Base-by-base conservation (phyloP, 2,329 filamentous ascomycete genomes). In the Lithohypha guttulata region DNA sequence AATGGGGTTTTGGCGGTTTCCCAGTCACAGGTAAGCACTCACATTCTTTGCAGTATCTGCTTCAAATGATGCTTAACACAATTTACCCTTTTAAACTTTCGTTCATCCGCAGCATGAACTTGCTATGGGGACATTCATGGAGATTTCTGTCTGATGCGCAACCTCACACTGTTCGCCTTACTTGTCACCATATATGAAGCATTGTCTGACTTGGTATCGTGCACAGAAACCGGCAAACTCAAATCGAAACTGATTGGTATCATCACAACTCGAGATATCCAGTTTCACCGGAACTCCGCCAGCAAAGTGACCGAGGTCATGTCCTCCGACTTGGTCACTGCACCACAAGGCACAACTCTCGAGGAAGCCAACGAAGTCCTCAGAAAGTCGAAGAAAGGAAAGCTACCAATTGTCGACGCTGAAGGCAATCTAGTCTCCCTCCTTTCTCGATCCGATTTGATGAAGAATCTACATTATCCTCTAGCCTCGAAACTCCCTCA, bases 1-100 rank as follows among this genome's bases (percentile, higher is more conserved):
- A 87, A 69, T 96, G 91, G 84, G 89, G 91, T 20, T 98, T 98
- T 58, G 91, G 93, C 58, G 91, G 91, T 55, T 96, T 95, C 68
- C 91, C 91, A 44, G 89, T 98, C 43, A 98, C 91, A 66, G 91
- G 93, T 98, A 71, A 74, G 89, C 71, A 40, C 41, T 33, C 44
- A 46, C 42, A 44, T 42, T 48, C 47, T 26, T 43, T 39, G 42
- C 44, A 18, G 39, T 26, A 20, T 39, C 38, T 50, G 46, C 26
- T 42, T 56, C 53, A 43, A 52, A 94, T 94, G 91, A 84, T 72
- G 75, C 71, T 76, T 60, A 63, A 70, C 3, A 69, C 71, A 39
- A 74, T 63, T 63, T 70, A 66, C 68, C 56, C 55, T 60, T 69
- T 76, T 82, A 95, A 96, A 96, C 91, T 98, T 98, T 98, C 91